Base-by-base conservation (phyloP, 208 protist species). In the Hexamita inflata region DNA sequence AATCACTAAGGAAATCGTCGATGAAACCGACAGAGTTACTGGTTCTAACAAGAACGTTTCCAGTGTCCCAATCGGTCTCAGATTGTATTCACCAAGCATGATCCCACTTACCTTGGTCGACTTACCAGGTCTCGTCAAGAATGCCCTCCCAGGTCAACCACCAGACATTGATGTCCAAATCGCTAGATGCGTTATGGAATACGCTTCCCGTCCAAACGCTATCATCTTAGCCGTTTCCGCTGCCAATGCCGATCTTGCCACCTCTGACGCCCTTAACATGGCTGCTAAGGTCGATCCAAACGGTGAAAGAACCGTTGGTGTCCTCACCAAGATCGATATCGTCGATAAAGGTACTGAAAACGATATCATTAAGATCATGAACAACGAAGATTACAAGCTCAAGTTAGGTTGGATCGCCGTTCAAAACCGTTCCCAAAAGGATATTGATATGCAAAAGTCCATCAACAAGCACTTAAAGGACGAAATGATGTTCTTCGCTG, bases 41-140 rank as follows among this genome's bases (percentile, higher is more conserved):
- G 94, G 95, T n/a, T 82, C 81, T 1, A 90, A 89, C 26, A 93
- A 94, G 75, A 87, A 88, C 45, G 94, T 99, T 38, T 94, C 91
- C 0, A 80, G 90, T 39, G 82, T 87, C 67, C 90, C 96, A 73
- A 99, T 99, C 80, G 91, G 91, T 81, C 88, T 99, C 1, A 96
- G 93, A 67, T 83, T 91, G 15, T 87, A 80, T 74, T 89, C 86
- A 26, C 85, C 88, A 32, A 39, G 87, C 39, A 93, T 99, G 57
- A 84, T 98, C 35, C 95, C 97, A 81, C 87, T 99, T 0, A 98
- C 95, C 29, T 86, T 99, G 9, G 93, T 99, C 9, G 96, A 99
- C 89, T 84, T 99, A 34, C 96, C 96, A 28, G 96, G 96, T 75
- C 85, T 99, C 15, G 97, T 96, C 11, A 97, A 96, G 87, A 93